These are phyloP conservation scores for Termitomyces heimii DNA, from an alignment of 768 basidiomycete species.

Conservation along the genomic window DNA sequence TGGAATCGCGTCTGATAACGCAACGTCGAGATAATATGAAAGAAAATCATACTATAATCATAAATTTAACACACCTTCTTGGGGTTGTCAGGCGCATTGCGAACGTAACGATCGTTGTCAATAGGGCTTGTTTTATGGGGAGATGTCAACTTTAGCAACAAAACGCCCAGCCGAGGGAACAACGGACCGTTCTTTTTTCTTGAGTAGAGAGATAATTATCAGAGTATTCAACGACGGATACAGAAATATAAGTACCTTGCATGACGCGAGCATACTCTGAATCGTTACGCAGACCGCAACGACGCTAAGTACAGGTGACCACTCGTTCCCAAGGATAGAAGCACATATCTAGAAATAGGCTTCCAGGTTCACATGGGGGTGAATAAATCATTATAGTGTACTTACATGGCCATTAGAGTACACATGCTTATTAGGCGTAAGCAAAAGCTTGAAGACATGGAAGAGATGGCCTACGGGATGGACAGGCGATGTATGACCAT, in stretches of 20 bases:
- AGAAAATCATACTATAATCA: background rate
- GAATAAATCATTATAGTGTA: background rate
- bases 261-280: constrained; percentile 90
- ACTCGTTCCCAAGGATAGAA: constrained; percentile 83
- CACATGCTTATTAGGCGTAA: constrained; percentile 51
- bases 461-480: constrained; percentile 59
- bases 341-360: constrained; percentile 65
- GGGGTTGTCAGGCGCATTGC: constrained; percentile 74
- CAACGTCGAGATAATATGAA: background rate
- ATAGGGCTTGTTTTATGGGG: constrained; percentile 45
- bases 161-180: background rate
- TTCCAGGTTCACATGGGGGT: background rate
- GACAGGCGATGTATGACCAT: constrained; percentile 58
- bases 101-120: constrained; percentile 82
- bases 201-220: background rate
- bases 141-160: background rate
- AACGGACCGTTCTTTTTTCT: constrained; percentile 57
- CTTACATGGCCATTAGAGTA: constrained; percentile 85
- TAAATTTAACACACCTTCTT: constrained; percentile 58
- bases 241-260: constrained; percentile 54
- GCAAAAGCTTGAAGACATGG: constrained; percentile 4
- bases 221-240: background rate
- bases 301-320: constrained; percentile 86
- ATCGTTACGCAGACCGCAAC: constrained; percentile 78
- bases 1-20: constrained; percentile 63